Base-by-base conservation (phyloP, 2,329 filamentous ascomycete genomes). In the Trichoderma koningii region DNA sequence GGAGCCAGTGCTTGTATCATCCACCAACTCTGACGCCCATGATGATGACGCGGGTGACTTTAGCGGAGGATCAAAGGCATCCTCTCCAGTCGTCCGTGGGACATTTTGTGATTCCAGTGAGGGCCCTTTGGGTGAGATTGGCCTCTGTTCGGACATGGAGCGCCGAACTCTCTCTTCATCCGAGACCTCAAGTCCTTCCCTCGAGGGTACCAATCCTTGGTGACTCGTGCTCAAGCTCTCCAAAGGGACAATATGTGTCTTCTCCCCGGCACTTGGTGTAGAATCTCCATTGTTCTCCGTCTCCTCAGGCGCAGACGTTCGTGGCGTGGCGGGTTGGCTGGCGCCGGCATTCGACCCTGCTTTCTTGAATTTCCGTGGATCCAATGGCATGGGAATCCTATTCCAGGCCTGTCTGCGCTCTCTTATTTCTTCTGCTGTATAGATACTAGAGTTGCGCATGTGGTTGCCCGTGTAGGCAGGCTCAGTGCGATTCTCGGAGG, bases 351-450 rank as follows among this genome's bases (percentile, higher is more conserved):
- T 17, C 14, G 45, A 23, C 52, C 42, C 56, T 63, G 56, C 42
- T 64, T 62, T 69, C 38, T 61, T 65, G 66, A 56, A 65, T 48
- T 62, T 66, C 45, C 60, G 69, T 56, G 68, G 72, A 64, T 70
- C 67, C 62, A 75, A 65, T 51, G 76, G 75, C 73, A 76, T 73
- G 45, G 72, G 66, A 67, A 77, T 77, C 64, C 70, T 75, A 70
- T 74, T 69, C 74, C 73, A 76, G 59, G 70, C 71, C 70, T 71
- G 69, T 66, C 69, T 72, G 63, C 75, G 72, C 45, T 68, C 69
- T 67, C 72, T 71, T 41, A 76, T 74, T 63, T 77, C 68, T 55
- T 73, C 67, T 51, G 72, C 69, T 14, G 75, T 75, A 44, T 75
- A 76, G 5, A 65, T 55, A 45, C 30, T 30, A 9, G 30, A 30